A percentile compares a stretch with the other conserved stretches of the same genome.
phyloP scores from a whole-genome alignment of 2,329 filamentous ascomycete genomes.

The Penicillium sp. region DNA sequence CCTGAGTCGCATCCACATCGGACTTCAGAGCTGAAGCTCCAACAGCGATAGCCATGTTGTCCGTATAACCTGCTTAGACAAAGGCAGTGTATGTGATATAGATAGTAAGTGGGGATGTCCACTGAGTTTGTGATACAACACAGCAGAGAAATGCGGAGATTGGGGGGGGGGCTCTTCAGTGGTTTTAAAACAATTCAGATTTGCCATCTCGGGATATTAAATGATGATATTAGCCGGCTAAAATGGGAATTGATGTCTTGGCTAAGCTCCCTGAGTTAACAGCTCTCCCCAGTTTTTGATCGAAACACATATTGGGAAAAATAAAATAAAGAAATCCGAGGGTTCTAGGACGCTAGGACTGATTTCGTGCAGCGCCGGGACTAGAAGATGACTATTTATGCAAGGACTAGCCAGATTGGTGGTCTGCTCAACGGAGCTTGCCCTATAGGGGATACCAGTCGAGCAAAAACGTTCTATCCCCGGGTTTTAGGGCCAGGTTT shows the following conservation, averaged over 20 bases:
- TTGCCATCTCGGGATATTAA: background rate
- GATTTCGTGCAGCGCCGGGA: background rate
- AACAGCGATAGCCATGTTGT: slow-evolving; percentile 15
- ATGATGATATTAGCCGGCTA: slow-evolving; percentile 6
- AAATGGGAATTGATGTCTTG: slow-evolving; percentile 1
- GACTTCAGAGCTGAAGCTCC: slow-evolving; percentile 13
- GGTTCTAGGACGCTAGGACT: background rate
- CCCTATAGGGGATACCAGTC: background rate
- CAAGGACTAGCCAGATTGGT: background rate
- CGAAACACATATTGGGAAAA: background rate
- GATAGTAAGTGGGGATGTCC: background rate
- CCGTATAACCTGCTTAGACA: background rate
- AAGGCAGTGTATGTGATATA: background rate
- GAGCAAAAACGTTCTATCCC: background rate
- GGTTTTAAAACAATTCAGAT: slow-evolving; percentile 10
- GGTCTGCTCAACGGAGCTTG: background rate
- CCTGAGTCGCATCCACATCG: slow-evolving; percentile 13
- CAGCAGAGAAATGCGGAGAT: background rate
- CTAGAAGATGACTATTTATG: background rate
- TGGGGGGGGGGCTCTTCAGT: background rate
- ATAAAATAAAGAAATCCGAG: background rate
- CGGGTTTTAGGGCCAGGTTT: background rate
- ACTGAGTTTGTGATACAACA: background rate
- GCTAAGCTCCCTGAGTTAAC: background rate
- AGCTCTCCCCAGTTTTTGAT: background rate